Base-by-base conservation (phyloP, 768 basidiomycete genomes). In the Leucocoprinus sp. region DNA sequence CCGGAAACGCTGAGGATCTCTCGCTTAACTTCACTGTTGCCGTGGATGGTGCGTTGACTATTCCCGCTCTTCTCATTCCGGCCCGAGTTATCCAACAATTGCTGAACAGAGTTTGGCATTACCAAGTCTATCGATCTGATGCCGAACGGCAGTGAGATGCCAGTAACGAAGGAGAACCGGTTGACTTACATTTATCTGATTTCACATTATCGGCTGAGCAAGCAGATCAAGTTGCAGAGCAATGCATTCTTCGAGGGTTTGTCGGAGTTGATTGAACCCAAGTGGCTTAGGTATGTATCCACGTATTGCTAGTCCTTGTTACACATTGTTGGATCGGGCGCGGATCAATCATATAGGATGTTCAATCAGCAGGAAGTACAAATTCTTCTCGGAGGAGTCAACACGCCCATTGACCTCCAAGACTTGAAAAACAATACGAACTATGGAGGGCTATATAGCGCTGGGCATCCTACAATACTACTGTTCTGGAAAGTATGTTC, bases 341-440 rank as follows among this genome's bases (percentile, higher is more conserved):
- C 38, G 24, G 15, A 26, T 28, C 35, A 22, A 26, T 9, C 22
- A 39, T 49, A 7, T 50, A 88, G 91, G 36, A 93, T 98, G 89
- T 99, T 98, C 66, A 95, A 97, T 61, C 93, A 95, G 53, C 86
- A 90, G 58, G 96, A 98, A 62, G 70, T 97, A 3, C 92, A 93
- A 59, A 84, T 95, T 38, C 69, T 98, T 1, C 71, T 99, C 5
- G 93, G 93, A 0, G 92, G 90, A 5, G 85, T 87, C 24, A 85
- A 93, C 49, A 70, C 87, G 0, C 84, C 85, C 0, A 82, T 95
- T 37, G 86, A 93, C 57, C 52, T 97, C 6, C 79, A 84, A 12
- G 93, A 99, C 61, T 63, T 97, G 48, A 69, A 81, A 47, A 55
- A 60, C 7, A 70, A 98, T 55, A 89, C 89, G 0, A 75, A 81